Conservation (phyloP, 345 rosid species). For the Punica granatum region DNA sequence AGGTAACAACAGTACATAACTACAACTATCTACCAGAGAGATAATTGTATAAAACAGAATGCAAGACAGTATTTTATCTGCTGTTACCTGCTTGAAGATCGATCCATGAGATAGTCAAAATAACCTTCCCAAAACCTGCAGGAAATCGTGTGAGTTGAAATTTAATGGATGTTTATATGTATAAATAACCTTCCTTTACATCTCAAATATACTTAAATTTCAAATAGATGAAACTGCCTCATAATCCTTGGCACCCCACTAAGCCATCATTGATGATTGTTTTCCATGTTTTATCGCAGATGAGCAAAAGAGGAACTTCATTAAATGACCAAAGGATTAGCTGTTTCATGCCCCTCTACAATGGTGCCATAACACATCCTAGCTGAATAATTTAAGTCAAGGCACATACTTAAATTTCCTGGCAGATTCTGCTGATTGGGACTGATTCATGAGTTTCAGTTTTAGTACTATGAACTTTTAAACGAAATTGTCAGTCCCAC, state of each 20-base stretch:
- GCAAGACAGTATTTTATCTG: conserved; percentile 8
- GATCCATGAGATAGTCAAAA: conserved; percentile 89
- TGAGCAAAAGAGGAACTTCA: not conserved
- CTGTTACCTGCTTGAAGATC: conserved; percentile 73
- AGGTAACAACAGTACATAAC: too few relatives aligned
- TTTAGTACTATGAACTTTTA: not conserved
- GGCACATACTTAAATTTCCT: not conserved
- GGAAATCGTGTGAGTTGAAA: not conserved
- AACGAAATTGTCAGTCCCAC: not conserved
- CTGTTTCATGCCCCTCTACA: not conserved
- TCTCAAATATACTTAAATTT: not conserved
- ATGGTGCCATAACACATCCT: not conserved
- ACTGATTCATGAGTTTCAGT: not conserved
- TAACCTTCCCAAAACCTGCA: conserved; percentile 99
- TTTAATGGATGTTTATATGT: not conserved
- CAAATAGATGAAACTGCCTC: not conserved
- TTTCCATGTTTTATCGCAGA: not conserved
- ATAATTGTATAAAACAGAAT: not conserved
- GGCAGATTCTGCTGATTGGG: not conserved
- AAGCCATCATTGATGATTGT: not conserved
- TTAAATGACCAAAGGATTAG: not conserved
- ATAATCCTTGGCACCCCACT: not conserved
- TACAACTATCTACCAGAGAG: too few relatives aligned
- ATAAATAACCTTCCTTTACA: not conserved
- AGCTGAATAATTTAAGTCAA: not conserved